Evolutionary conservation across 1,284 basidiomycete species (phyloP).

Genomic region (Ganoderma multipileum): DNA sequence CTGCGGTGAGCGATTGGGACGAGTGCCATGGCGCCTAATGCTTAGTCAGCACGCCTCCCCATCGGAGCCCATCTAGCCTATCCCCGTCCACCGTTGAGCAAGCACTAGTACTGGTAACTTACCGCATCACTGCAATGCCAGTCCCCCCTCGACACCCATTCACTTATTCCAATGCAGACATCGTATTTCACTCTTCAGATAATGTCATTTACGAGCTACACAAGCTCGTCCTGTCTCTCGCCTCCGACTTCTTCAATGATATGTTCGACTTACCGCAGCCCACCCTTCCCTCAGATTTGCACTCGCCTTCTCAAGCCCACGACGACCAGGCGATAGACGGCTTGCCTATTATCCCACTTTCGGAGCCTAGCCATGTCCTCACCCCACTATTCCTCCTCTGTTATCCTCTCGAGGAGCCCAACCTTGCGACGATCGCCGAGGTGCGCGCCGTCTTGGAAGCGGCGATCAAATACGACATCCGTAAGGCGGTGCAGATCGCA

Average conservation of each 20-base stretch:
- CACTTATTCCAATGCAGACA: neutral
- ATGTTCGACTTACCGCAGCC: constrained; percentile 46
- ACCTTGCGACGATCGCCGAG: constrained; percentile 18
- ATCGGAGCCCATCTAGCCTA: too few relatives aligned
- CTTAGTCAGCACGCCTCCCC: too few relatives aligned
- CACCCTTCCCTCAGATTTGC: neutral
- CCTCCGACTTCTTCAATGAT: constrained; percentile 47
- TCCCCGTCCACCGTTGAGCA: too few relatives aligned
- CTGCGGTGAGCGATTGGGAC: too few relatives aligned
- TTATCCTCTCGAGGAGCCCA: constrained; percentile 12
- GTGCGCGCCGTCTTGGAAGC: constrained; percentile 38
- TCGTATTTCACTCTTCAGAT: constrained; percentile 38
- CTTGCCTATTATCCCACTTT: neutral
- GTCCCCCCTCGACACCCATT: neutral
- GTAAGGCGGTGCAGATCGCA: constrained; percentile 22
- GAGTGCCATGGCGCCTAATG: too few relatives aligned
- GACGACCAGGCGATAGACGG: neutral
- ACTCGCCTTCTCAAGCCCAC: neutral
- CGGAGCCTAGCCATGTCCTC: neutral
- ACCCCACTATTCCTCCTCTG: neutral
- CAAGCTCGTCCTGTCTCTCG: constrained; percentile 46
- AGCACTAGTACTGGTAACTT: too few relatives aligned
- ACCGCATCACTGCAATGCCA: too few relatives aligned
- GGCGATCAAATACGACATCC: constrained; percentile 47
- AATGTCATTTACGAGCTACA: constrained; percentile 39